phyloP scores from a whole-genome alignment of 768 basidiomycete genomes.

The Termitomyces sp. region DNA sequence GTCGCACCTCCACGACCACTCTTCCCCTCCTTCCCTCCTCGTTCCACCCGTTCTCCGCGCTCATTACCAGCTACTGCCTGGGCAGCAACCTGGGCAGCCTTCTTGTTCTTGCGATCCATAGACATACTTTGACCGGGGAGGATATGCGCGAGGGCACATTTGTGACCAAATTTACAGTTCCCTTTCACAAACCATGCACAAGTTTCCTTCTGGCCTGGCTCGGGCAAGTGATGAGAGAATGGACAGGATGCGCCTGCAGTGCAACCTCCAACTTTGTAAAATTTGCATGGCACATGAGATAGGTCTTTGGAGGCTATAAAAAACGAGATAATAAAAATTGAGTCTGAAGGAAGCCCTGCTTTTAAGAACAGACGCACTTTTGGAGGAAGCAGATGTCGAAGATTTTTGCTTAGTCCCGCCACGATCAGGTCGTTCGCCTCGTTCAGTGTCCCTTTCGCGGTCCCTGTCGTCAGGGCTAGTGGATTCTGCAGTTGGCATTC shows the following conservation, averaged over 20 bases:
- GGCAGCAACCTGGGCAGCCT: conserved; percentile 70
- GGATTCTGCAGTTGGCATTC: conserved; percentile 17
- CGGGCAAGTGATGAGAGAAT: conserved; percentile 78
- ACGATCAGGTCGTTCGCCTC: conserved; percentile 15
- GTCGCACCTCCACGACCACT: conserved; percentile 28
- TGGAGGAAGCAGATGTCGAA: conserved; percentile 12
- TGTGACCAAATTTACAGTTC: conserved; percentile 63
- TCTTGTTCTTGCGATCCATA: conserved; percentile 98
- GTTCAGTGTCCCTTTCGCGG: conserved; percentile 15
- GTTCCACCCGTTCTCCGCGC: conserved; percentile 22
- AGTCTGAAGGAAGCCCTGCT: conserved; percentile 2
- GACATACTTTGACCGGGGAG: conserved; percentile 91
- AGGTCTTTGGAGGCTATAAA: conserved; percentile 62
- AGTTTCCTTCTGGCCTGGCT: conserved; percentile 76
- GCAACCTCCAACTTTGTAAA: conserved; percentile 92
- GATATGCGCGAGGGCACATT: conserved; percentile 93
- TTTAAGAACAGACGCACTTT: conserved; percentile 12
- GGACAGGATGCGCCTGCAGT: conserved; percentile 92
- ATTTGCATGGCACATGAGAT: conserved; percentile 96
- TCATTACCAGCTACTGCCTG: conserved; percentile 33
- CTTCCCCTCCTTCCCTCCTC: conserved; percentile 20
- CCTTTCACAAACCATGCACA: conserved; percentile 94
- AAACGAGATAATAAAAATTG: conserved; percentile 16
- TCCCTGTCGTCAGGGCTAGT: conserved; percentile 17
- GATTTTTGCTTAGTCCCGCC: conserved; percentile 15